Percentiles rank a stretch among this genome's conserved stretches.
phyloP scores from a whole-genome alignment of 2,329 filamentous ascomycete species.

The Venturiaceae sp. region DNA sequence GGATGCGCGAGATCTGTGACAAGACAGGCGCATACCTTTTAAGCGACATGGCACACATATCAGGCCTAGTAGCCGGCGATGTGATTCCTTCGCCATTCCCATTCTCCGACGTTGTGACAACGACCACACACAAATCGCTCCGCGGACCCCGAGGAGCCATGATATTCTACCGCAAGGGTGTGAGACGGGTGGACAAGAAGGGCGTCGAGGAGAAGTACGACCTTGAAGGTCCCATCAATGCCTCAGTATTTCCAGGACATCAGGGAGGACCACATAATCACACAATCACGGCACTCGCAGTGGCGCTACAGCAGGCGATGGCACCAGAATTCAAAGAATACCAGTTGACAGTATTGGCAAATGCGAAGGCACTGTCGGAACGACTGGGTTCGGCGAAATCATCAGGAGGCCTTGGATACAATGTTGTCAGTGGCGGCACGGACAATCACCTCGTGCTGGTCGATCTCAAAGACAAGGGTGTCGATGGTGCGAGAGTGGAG shows the following conservation, averaged over 20 bases:
- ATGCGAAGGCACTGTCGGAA: constrained; percentile 82
- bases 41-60: constrained; percentile 98
- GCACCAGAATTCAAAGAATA: constrained; percentile 87
- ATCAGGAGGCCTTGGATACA: constrained; percentile 68
- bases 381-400: constrained; percentile 61
- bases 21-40: constrained; percentile 89
- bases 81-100: constrained; percentile 91
- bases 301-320: constrained; percentile 89
- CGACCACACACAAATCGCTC: constrained; percentile 97
- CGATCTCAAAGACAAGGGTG: constrained; percentile 75
- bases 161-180: constrained; percentile 99
- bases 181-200: constrained; percentile 83
- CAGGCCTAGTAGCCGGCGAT: constrained; percentile 82
- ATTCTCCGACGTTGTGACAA: constrained; percentile 92
- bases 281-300: constrained; percentile 94
- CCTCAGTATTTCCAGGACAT: constrained; percentile 97
- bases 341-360: constrained; percentile 84
- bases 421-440: constrained; percentile 88
- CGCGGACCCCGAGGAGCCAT: constrained; percentile 95
- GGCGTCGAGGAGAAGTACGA: constrained; percentile 89
- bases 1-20: constrained; percentile 94
- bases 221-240: constrained; percentile 93
- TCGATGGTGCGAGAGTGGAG: constrained; percentile 94
- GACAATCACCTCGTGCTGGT: constrained; percentile 97
- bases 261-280: constrained; percentile 99